Evolutionary conservation across 352 stramenopile genomes (phyloP).

Genomic region (Lagenidium giganteum): DNA sequence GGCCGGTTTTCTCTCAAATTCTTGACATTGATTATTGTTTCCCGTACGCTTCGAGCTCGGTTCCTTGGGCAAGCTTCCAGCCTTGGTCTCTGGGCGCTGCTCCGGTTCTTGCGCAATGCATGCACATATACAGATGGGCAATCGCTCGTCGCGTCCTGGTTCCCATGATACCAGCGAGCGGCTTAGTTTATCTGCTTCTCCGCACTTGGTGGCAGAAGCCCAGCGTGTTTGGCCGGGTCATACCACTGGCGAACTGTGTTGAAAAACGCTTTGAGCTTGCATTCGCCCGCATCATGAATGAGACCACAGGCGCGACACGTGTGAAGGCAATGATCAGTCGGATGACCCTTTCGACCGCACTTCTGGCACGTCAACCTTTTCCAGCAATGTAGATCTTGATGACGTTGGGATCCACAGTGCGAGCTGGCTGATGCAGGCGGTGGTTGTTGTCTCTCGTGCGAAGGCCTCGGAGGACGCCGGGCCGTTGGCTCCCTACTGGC

Average conservation of each 20-base stretch:
- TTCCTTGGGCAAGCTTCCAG: background rate
- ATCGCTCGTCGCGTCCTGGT: constrained; percentile 5
- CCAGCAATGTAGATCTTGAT: constrained; percentile 1
- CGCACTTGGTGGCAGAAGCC: background rate
- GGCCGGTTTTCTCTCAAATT: no score
- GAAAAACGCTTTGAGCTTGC: background rate
- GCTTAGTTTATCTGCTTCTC: constrained; percentile 9
- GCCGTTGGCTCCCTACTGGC: background rate
- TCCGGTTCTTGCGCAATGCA: background rate
- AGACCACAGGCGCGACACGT: background rate
- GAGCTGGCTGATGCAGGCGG: no score
- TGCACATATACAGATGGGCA: constrained; percentile 1
- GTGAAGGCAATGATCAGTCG: constrained; percentile 1
- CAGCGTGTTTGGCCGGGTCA: background rate
- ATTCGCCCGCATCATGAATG: background rate
- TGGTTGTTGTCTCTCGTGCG: background rate
- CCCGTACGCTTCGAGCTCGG: no score
- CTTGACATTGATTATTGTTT: no score
- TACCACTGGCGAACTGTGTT: constrained; percentile 2
- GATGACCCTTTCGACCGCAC: background rate
- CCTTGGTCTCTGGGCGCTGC: background rate
- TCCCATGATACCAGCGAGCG: constrained; percentile 2
- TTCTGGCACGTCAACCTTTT: background rate
- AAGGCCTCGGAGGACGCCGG: no score
- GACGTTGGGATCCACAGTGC: constrained; percentile 1